These are phyloP conservation scores for Pachysandra terminalis DNA, from an alignment of 164 flowering plant genomes.

Conservation along the genomic window DNA sequence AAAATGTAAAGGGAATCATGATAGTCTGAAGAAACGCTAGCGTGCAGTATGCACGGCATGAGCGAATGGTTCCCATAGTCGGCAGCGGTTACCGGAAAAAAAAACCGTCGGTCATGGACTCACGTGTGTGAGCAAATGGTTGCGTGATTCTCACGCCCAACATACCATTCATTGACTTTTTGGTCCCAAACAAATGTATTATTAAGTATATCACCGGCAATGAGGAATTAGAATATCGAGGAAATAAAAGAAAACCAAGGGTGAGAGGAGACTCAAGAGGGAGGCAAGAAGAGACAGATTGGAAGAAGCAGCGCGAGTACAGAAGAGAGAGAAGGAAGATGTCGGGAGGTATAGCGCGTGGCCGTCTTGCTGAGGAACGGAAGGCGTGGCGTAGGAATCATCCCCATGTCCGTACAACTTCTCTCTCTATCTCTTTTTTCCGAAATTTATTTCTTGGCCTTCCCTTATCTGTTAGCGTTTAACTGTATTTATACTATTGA, in stretches of 20 bases:
- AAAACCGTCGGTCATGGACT: not conserved
- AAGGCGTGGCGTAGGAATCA: conserved; percentile 88
- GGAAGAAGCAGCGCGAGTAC: not conserved
- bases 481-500: not conserved
- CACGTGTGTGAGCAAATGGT: not conserved
- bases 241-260: not conserved
- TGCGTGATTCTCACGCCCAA: not conserved
- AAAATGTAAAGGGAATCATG: too few relatives aligned
- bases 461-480: too few relatives aligned
- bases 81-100: not conserved
- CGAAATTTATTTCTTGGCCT: not conserved
- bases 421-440: not conserved
- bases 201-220: too few relatives aligned
- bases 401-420: conserved; percentile 51
- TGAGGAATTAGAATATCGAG: not conserved
- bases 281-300: too few relatives aligned
- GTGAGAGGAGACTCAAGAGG: too few relatives aligned
- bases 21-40: too few relatives aligned
- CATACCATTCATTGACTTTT: not conserved
- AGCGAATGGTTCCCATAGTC: too few relatives aligned
- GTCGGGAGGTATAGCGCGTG: conserved; percentile 87
- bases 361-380: conserved; percentile 76
- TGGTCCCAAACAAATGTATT: not conserved
- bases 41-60: too few relatives aligned
- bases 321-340: conserved; percentile 16